Evolutionary conservation across 2,329 filamentous ascomycete genomes (phyloP).

Genomic region (Calonectria honghensis): DNA sequence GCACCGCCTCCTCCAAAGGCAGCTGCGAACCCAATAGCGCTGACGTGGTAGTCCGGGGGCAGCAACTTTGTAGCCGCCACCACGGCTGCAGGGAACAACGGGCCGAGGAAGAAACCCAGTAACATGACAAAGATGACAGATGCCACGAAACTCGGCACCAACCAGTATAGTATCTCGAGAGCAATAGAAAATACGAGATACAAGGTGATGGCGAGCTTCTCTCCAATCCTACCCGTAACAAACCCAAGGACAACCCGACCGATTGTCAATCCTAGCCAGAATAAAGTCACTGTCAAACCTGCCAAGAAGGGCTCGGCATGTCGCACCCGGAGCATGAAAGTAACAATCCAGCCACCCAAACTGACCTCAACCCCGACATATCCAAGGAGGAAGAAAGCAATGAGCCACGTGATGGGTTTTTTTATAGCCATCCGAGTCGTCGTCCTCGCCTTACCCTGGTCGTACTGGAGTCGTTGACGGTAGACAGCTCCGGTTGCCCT

Average conservation of each 20-base stretch:
- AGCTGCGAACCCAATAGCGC: slow-evolving; percentile 86
- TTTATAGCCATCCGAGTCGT: slow-evolving; percentile 67
- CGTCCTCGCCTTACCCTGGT: slow-evolving; percentile 62
- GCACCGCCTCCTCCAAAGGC: slow-evolving; percentile 86
- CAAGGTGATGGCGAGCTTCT: slow-evolving; percentile 77
- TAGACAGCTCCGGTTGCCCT: slow-evolving; percentile 74
- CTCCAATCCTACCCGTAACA: slow-evolving; percentile 82
- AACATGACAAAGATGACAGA: slow-evolving; percentile 82
- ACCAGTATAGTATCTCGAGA: slow-evolving; percentile 86
- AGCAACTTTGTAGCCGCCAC: slow-evolving; percentile 84
- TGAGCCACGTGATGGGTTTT: slow-evolving; percentile 80
- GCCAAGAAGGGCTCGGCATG: slow-evolving; percentile 81
- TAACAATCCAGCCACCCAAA: slow-evolving; percentile 86
- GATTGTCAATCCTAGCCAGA: slow-evolving; percentile 88
- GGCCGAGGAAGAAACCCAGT: slow-evolving; percentile 87
- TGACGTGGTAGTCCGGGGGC: slow-evolving; percentile 83
- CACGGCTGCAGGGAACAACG: slow-evolving; percentile 85
- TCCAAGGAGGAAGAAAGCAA: slow-evolving; percentile 82
- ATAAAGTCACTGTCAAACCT: slow-evolving; percentile 85
- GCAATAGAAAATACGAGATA: slow-evolving; percentile 80
- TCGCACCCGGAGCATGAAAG: slow-evolving; percentile 89
- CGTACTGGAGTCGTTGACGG: slow-evolving; percentile 55
- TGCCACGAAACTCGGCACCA: slow-evolving; percentile 84
- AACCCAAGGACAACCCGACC: slow-evolving; percentile 85
- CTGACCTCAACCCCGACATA: slow-evolving; percentile 88